Conservation (phyloP, 2,329 filamentous ascomycete genomes). For the Botryotinia globosa region DNA sequence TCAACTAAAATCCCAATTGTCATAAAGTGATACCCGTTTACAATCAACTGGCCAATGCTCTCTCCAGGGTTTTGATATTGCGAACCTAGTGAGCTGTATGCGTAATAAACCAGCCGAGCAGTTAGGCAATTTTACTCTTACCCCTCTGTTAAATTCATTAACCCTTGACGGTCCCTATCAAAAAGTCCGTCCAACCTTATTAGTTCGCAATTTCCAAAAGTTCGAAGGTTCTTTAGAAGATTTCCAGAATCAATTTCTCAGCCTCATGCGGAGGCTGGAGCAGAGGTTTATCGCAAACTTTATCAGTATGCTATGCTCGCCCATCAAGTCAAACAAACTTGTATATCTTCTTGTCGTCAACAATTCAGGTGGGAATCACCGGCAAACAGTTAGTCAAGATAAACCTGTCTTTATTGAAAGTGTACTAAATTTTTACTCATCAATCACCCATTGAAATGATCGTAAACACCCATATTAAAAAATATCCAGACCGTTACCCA, state of each 20-base stretch:
- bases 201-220: conserved; percentile 5
- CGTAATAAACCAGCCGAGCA: neutral
- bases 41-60: conserved; percentile 13
- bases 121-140: neutral
- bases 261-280: conserved; percentile 17
- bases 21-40: conserved; percentile 1
- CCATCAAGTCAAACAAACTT: conserved; percentile 3
- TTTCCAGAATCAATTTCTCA: conserved; percentile 7
- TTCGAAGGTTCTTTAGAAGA: neutral
- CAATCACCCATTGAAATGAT: neutral
- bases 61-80: neutral
- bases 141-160: conserved; percentile 6
- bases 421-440: neutral
- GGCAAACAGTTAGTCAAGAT: neutral
- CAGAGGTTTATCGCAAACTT: conserved; percentile 10
- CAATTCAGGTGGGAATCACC: neutral
- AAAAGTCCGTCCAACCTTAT: neutral
- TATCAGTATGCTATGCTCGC: neutral
- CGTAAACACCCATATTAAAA: neutral
- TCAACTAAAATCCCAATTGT: neutral
- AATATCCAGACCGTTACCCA: neutral
- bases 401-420: neutral
- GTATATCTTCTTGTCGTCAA: neutral
- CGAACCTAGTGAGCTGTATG: conserved; percentile 1
- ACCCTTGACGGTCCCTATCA: neutral